Percentiles rank a stretch among this genome's conserved stretches.
phyloP scores from a whole-genome alignment of 306 rosid genomes.

The Lithocarpus polystachyus region DNA sequence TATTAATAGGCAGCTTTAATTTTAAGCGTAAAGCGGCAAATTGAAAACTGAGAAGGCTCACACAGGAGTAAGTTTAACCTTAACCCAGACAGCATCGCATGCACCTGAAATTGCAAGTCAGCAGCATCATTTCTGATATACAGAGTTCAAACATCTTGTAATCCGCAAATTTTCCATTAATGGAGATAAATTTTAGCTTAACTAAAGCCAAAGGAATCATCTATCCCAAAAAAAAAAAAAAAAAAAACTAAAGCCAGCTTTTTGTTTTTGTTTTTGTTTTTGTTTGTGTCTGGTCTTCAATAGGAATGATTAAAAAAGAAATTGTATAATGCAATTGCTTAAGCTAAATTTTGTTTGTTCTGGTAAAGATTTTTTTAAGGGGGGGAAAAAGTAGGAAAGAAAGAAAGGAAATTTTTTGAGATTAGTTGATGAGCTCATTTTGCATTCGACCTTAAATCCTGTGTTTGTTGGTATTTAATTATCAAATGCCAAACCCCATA shows the following conservation, averaged over 20 bases:
- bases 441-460: not conserved
- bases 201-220: slow-evolving; percentile 22
- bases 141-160: slow-evolving; percentile 11
- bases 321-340: slow-evolving; percentile 18
- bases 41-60: slow-evolving; percentile 20
- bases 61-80: slow-evolving; percentile 18
- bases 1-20: slow-evolving; percentile 34
- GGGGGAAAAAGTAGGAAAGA: not conserved
- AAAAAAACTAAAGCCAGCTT: not conserved
- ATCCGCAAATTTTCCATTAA: slow-evolving; percentile 17
- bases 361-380: no score
- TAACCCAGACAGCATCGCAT: slow-evolving; percentile 19
- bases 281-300: not conserved
- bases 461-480: no score
- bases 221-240: not conserved
- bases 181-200: slow-evolving; percentile 25
- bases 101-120: slow-evolving; percentile 17
- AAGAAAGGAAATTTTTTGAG: not conserved
- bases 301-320: not conserved
- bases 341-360: slow-evolving; percentile 14
- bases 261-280: not conserved
- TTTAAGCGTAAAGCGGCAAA: slow-evolving; percentile 40
- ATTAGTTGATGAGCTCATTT: not conserved
- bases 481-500: no score
- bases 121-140: slow-evolving; percentile 11